A percentile compares a stretch with the other conserved stretches of the same genome.
phyloP scores from a whole-genome alignment of 2,329 filamentous ascomycete genomes.

The Rutstroemia sp. region DNA sequence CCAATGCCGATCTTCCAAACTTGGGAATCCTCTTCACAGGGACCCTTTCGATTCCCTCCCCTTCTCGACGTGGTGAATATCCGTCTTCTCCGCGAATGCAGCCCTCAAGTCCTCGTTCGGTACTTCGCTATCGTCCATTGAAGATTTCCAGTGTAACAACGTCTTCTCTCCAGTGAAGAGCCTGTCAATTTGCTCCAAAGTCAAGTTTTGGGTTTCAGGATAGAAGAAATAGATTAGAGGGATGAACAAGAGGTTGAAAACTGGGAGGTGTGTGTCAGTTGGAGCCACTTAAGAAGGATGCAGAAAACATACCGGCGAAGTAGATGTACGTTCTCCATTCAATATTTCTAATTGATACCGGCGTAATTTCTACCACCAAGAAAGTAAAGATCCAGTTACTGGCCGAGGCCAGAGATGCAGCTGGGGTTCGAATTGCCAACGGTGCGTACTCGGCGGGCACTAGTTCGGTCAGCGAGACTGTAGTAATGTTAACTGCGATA shows the following conservation, averaged over 20 bases:
- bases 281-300: background rate
- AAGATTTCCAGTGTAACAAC: background rate
- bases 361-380: constrained; percentile 47
- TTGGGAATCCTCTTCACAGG: background rate
- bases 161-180: background rate
- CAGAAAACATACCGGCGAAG: constrained; percentile 15
- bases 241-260: constrained; percentile 21
- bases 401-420: constrained; percentile 31
- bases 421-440: constrained; percentile 24
- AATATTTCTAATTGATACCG: constrained; percentile 30
- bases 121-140: background rate
- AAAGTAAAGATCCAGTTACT: constrained; percentile 62
- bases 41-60: background rate
- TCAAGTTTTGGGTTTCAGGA: constrained; percentile 44
- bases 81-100: background rate
- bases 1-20: too few relatives aligned
- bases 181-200: constrained; percentile 43
- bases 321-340: constrained; percentile 29
- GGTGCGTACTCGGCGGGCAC: constrained; percentile 31
- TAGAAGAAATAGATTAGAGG: constrained; percentile 40
- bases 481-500: constrained; percentile 30
- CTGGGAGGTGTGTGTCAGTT: background rate
- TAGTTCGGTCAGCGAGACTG: constrained; percentile 52
- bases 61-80: background rate
- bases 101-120: background rate